Conservation (phyloP, 208 protist species). For the Crithidia fasciculata region DNA sequence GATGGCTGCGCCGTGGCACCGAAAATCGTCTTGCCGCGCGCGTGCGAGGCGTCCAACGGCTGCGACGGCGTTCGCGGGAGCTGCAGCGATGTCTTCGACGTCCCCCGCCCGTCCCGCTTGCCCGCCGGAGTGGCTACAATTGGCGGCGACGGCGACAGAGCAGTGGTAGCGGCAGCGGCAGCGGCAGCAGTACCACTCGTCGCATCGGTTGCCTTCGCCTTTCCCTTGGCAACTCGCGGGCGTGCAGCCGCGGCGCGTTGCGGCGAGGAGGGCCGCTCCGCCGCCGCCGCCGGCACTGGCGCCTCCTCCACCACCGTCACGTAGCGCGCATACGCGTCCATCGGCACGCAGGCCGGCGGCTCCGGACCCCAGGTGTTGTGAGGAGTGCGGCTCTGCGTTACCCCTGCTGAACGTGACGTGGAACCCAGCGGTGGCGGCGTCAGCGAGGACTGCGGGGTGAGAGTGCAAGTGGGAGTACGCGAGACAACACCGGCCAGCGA, state of each 20-base stretch:
- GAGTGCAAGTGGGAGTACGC: conserved; percentile 15
- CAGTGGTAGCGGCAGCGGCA: not conserved
- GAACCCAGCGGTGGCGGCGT: conserved; percentile 14
- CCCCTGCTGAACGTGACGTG: not conserved
- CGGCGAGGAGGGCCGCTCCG: not conserved
- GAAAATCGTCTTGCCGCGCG: conserved; percentile 8
- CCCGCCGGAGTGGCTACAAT: not conserved
- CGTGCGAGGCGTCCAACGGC: not conserved
- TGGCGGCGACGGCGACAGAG: conserved; percentile 7
- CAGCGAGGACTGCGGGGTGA: conserved; percentile 31
- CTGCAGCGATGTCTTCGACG: conserved; percentile 10
- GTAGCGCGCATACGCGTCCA: conserved; percentile 71
- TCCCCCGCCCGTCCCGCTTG: conserved; percentile 2
- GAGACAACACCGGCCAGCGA: conserved; percentile 27
- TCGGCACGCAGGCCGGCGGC: conserved; percentile 44
- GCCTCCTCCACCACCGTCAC: conserved; percentile 44
- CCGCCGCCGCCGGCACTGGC: conserved; percentile 2
- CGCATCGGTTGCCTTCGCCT: not conserved
- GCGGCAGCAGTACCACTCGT: not conserved
- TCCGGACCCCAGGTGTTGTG: conserved; percentile 7
- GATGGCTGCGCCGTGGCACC: not conserved
- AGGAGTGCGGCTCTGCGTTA: not conserved
- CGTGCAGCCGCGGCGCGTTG: not conserved
- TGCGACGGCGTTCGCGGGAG: not conserved
- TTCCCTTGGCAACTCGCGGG: not conserved